Evolutionary conservation across 352 stramenopile species (phyloP), one percentile per base, ranked within the genome.

Genomic region (Globisporangium mamillatum): DNA sequence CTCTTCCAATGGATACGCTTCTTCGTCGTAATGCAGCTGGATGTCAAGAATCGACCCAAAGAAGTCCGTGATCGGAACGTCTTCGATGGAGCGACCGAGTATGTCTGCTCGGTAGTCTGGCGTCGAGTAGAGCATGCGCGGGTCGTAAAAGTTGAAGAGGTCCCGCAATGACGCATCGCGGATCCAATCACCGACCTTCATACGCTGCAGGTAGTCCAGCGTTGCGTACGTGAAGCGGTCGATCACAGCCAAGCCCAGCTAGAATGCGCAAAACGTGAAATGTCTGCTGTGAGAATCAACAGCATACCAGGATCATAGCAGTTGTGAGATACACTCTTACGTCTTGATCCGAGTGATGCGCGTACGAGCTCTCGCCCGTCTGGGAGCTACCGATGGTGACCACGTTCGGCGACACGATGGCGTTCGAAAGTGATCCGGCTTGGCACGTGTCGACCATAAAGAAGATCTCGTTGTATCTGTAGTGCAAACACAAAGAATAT

Each of bases 371-470:
- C 72, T 99, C 90, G 41, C 85, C 86, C 20, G 88, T 89, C 60
- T 96, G 72, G 24, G 91, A 97, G 63, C 92, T 98, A 59, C 94
- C 95, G 58, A 98, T 93, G 9, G 91, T 95, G 57, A 97, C 90
- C 8, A 99, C 89, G 69, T 98, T 98, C 0, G 91, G 90, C 2
- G 88, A 94, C 53, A 82, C 78, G 53, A 96, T 82, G 7, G 90
- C 77, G 56, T 95, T 95, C 41, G 85, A 88, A 34, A 99, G 81
- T 55, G 95, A 98, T 44, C 95, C 96, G 4, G 96, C 97, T 75
- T 99, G 97, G 75, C 97, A 99, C 7, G 97, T 99, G 85, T 99
- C 97, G n/a, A 98, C 93, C 76, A 98, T 97, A 72, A 98, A 98
- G 59, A 99, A 95, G 24, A 99, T 92, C 71, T 98, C 84, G 41